Evolutionary conservation across 2,329 filamentous ascomycete species (phyloP).

Genomic region (Hymenoscyphus infarciens): DNA sequence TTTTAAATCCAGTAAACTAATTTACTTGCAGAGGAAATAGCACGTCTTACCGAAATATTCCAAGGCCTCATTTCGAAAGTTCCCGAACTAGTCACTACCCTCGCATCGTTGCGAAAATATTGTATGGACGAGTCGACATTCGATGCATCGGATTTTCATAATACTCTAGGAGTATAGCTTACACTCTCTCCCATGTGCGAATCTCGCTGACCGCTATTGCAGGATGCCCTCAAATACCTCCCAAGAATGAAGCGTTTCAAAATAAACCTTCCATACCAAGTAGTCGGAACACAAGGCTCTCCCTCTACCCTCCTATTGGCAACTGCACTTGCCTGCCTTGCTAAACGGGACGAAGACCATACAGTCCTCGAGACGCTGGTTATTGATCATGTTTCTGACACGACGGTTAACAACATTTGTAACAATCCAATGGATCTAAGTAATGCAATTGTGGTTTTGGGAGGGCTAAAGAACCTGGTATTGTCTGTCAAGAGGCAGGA

Average conservation of each 20-base stretch:
- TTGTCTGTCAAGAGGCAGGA: slow-evolving; percentile 47
- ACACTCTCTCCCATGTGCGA: not conserved
- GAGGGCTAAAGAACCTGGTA: slow-evolving; percentile 43
- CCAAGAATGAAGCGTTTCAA: slow-evolving; percentile 46
- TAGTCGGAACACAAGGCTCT: slow-evolving; percentile 44
- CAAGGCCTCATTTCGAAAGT: slow-evolving; percentile 36
- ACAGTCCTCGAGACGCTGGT: slow-evolving; percentile 44
- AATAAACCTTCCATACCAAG: slow-evolving; percentile 49
- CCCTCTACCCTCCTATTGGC: slow-evolving; percentile 50
- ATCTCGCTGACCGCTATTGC: slow-evolving; percentile 8
- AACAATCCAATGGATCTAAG: slow-evolving; percentile 49
- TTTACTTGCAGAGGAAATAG: slow-evolving; percentile 43
- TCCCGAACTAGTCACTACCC: slow-evolving; percentile 45
- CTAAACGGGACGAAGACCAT: slow-evolving; percentile 43
- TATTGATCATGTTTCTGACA: slow-evolving; percentile 49
- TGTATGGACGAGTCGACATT: slow-evolving; percentile 49
- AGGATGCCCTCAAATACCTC: slow-evolving; percentile 42
- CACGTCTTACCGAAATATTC: slow-evolving; percentile 46
- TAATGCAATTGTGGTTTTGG: slow-evolving; percentile 45
- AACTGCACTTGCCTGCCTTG: slow-evolving; percentile 49
- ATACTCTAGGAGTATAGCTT: slow-evolving; percentile 36
- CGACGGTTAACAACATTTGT: slow-evolving; percentile 46
- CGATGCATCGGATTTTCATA: slow-evolving; percentile 46
- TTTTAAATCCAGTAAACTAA: not conserved
- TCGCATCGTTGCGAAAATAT: slow-evolving; percentile 44